A percentile compares a stretch with the other conserved stretches of the same genome.
Evolutionary conservation across 148 eudicot genomes (phyloP).

Genomic region (Heliosperma pusillum): DNA sequence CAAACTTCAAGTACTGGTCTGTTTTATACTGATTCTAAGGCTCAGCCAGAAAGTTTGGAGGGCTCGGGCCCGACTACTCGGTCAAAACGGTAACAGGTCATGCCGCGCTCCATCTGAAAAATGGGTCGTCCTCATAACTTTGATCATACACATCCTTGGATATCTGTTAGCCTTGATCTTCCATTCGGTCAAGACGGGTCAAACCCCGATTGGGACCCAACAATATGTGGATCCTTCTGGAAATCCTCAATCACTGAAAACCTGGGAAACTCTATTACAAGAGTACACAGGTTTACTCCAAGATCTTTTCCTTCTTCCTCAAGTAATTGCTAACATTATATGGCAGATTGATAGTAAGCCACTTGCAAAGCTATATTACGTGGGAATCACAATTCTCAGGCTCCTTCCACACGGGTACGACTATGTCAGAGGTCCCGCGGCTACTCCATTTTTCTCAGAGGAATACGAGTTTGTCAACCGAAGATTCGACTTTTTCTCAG

Average conservation of each 20-base stretch:
- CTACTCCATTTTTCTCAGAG: constrained; percentile 62
- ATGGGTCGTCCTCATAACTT: constrained; percentile 44
- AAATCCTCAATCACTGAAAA: constrained; percentile 31
- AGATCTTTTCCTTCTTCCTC: constrained; percentile 87
- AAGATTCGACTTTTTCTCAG: constrained; percentile 56
- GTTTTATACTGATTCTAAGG: constrained; percentile 54
- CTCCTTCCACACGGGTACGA: constrained; percentile 82
- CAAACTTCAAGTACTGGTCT: constrained; percentile 65
- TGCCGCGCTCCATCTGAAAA: constrained; percentile 61
- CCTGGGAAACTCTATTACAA: constrained; percentile 68
- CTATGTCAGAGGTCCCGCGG: constrained; percentile 40
- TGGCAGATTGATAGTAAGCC: constrained; percentile 72
- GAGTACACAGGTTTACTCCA: constrained; percentile 80
- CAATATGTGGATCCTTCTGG: constrained; percentile 38
- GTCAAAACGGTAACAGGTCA: constrained; percentile 44
- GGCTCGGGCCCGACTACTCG: constrained; percentile 49
- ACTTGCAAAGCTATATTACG: constrained; percentile 54
- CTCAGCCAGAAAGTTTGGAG: constrained; percentile 82
- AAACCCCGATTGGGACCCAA: constrained; percentile 35
- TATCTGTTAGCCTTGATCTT: constrained; percentile 47
- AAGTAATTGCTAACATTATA: constrained; percentile 62
- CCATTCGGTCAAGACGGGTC: constrained; percentile 43
- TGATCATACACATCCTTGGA: constrained; percentile 54
- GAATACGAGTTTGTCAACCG: constrained; percentile 76
- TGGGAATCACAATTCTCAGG: constrained; percentile 66